Evolutionary conservation across 257 asterid species (phyloP).

Genomic region (Scutellaria galericulata): DNA sequence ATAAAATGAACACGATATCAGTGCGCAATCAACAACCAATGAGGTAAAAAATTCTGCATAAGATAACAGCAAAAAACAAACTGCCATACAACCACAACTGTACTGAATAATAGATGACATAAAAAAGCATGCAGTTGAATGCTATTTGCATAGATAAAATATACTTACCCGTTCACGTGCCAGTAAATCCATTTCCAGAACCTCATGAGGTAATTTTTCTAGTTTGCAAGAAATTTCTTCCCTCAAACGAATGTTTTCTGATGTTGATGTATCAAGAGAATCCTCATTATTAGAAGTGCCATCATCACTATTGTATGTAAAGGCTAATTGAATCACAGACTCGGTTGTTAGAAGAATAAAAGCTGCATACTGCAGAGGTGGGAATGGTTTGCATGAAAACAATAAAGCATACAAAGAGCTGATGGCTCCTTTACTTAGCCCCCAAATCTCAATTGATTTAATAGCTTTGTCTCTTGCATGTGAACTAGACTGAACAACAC

Average conservation of each 20-base stretch:
- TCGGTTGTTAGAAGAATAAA: constrained; percentile 79
- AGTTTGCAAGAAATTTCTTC: constrained; percentile 77
- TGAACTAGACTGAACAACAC: constrained; percentile 73
- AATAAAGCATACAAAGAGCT: constrained; percentile 79
- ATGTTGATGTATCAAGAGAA: constrained; percentile 50
- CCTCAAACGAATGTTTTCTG: constrained; percentile 64
- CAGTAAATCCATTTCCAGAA: constrained; percentile 71
- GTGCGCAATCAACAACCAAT: constrained; percentile 21
- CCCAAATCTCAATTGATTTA: constrained; percentile 93
- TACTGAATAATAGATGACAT: neutral
- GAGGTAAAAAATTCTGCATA: neutral
- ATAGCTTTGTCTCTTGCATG: constrained; percentile 89
- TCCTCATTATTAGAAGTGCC: constrained; percentile 55
- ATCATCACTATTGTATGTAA: constrained; percentile 46
- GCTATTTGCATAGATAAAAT: constrained; percentile 9
- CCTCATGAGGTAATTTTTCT: constrained; percentile 59
- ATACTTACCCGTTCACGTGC: constrained; percentile 76
- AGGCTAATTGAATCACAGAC: constrained; percentile 64
- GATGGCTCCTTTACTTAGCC: constrained; percentile 85
- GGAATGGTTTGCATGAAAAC: constrained; percentile 77
- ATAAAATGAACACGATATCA: constrained; percentile 37
- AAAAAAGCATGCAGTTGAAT: constrained; percentile 14
- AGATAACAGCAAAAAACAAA: constrained; percentile 17
- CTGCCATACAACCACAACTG: neutral
- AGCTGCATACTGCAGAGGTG: constrained; percentile 82